A percentile compares a stretch with the other conserved stretches of the same genome.
phyloP scores from a whole-genome alignment of 164 flowering plant genomes.

The Chloranthus sessilifolius region DNA sequence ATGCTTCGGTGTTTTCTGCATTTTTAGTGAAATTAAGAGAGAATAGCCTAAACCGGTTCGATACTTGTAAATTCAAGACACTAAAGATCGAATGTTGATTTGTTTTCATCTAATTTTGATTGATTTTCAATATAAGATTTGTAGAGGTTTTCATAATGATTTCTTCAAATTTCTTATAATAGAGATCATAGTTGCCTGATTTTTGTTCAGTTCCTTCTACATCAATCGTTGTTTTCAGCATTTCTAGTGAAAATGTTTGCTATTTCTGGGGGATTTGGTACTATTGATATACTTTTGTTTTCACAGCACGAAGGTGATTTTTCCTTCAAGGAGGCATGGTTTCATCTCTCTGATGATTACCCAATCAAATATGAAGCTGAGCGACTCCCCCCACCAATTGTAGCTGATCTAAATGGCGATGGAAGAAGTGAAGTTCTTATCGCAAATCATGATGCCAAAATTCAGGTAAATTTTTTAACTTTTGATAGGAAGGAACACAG shows the following conservation, averaged over 20 bases:
- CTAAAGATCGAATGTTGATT: too few relatives aligned
- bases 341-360: conserved; percentile 80
- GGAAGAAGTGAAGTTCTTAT: conserved; percentile 86
- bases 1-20: too few relatives aligned
- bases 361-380: conserved; percentile 91
- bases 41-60: too few relatives aligned
- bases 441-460: conserved; percentile 95
- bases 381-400: conserved; percentile 92
- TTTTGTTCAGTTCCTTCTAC: background rate
- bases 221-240: background rate
- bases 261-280: background rate
- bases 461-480: conserved; percentile 82
- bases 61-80: too few relatives aligned
- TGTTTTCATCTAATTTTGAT: too few relatives aligned
- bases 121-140: too few relatives aligned
- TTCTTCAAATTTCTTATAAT: background rate
- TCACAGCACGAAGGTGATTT: conserved; percentile 91
- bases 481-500: too few relatives aligned
- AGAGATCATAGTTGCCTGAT: background rate
- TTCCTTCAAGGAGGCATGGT: conserved; percentile 94
- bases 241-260: background rate
- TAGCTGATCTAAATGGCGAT: conserved; percentile 91
- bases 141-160: too few relatives aligned
- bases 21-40: too few relatives aligned
- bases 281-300: too few relatives aligned